phyloP scores from a whole-genome alignment of 768 basidiomycete genomes.

The Boletus patriciae region DNA sequence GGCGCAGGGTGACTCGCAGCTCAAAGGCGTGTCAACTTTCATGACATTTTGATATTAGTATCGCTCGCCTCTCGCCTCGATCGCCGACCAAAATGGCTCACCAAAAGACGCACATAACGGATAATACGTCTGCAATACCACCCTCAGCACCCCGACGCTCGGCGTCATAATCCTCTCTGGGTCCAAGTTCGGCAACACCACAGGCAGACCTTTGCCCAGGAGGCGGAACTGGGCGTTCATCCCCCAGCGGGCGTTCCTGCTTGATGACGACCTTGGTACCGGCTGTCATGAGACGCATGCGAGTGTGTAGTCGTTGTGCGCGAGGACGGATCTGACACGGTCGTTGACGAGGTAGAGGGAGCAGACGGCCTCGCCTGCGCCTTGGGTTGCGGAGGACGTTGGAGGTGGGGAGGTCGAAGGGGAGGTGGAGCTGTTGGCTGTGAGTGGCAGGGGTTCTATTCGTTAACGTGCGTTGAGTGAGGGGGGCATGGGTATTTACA shows the following conservation, averaged over 20 bases:
- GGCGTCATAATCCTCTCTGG: slow-evolving; percentile 58
- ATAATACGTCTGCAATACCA: slow-evolving; percentile 77
- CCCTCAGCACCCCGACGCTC: slow-evolving; percentile 55
- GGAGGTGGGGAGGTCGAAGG: slow-evolving; percentile 63
- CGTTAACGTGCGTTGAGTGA: background rate
- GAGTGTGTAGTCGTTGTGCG: slow-evolving; percentile 79
- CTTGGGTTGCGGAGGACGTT: slow-evolving; percentile 85
- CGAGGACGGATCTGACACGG: slow-evolving; percentile 76
- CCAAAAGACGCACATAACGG: slow-evolving; percentile 68
- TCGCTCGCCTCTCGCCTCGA: slow-evolving; percentile 54
- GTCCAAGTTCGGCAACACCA: slow-evolving; percentile 81
- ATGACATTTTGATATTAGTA: too few species aligned
- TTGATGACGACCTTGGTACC: slow-evolving; percentile 92
- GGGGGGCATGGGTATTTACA: slow-evolving; percentile 47
- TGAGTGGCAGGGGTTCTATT: background rate
- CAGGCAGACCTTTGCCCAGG: slow-evolving; percentile 81
- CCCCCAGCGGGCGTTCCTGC: slow-evolving; percentile 74
- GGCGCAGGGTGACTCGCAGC: slow-evolving; percentile 96
- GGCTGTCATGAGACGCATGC: slow-evolving; percentile 85
- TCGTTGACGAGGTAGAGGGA: slow-evolving; percentile 88
- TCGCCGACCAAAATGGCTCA: slow-evolving; percentile 54
- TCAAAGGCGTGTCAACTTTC: slow-evolving; percentile 99
- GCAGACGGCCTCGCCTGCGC: slow-evolving; percentile 59
- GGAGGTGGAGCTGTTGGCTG: slow-evolving; percentile 74
- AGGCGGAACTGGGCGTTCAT: slow-evolving; percentile 66